Evolutionary conservation across 352 stramenopile species (phyloP).

Genomic region (Thalassiosira mediterranea): DNA sequence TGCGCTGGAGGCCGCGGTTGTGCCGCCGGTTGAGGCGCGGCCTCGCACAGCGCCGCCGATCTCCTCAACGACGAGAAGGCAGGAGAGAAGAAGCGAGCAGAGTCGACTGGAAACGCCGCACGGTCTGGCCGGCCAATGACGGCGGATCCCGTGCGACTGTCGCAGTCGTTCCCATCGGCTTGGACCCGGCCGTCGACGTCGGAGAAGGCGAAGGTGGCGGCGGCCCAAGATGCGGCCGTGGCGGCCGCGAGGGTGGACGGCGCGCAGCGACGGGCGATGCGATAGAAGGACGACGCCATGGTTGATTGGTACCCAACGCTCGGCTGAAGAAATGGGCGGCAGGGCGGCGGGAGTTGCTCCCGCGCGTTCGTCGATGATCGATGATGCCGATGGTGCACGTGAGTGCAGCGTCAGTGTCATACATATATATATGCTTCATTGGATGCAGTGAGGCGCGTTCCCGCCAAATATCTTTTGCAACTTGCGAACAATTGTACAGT

Average conservation of each 20-base stretch:
- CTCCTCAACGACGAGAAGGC: conserved; percentile 2
- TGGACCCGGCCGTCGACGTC: conserved; percentile 4
- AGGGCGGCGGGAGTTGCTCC: too few species aligned
- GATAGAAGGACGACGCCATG: conserved; percentile 34
- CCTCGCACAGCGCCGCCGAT: conserved; percentile 21
- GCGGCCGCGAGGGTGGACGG: conserved; percentile 12
- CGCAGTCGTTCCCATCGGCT: neutral
- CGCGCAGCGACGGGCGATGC: conserved; percentile 17
- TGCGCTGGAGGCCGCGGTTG: neutral
- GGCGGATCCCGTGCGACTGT: neutral
- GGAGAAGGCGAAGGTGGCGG: neutral
- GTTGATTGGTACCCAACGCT: too few species aligned
- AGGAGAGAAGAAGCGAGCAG: neutral
- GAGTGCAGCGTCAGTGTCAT: too few species aligned
- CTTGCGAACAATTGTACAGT: too few species aligned
- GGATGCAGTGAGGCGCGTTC: too few species aligned
- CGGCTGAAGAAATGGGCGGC: too few species aligned
- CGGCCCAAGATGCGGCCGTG: conserved; percentile 2
- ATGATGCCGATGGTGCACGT: too few species aligned
- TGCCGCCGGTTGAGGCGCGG: neutral
- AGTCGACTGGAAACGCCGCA: conserved; percentile 3
- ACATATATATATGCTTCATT: too few species aligned
- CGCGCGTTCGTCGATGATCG: too few species aligned
- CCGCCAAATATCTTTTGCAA: too few species aligned
- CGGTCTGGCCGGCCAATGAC: neutral